These are phyloP conservation scores for Colletotrichum graminicola DNA, from an alignment of 2,329 filamentous ascomycete species.

Conservation along the genomic window DNA sequence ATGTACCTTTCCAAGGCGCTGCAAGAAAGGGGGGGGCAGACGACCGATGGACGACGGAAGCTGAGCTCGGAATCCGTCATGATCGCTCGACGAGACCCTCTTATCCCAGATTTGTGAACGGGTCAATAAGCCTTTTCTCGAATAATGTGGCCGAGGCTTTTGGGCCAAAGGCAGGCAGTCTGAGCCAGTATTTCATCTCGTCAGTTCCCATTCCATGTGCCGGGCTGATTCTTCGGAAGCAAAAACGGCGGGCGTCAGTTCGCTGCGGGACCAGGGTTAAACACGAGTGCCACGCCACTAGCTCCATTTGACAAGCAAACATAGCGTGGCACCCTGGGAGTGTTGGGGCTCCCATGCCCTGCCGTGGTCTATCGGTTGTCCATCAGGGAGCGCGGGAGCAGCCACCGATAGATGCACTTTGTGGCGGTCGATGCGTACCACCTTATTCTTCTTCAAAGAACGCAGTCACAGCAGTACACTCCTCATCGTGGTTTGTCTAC, in stretches of 20 bases:
- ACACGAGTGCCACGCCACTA: conserved; percentile 8
- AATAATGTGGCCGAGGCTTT: neutral
- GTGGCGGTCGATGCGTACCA: neutral
- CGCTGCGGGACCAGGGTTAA: neutral
- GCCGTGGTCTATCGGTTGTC: neutral
- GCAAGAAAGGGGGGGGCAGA: neutral
- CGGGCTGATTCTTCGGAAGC: conserved; percentile 1
- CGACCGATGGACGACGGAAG: conserved; percentile 9
- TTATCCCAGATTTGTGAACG: neutral
- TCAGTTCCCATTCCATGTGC: conserved; percentile 14
- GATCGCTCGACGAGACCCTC: neutral
- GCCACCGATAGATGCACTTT: no score
- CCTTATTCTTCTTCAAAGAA: neutral
- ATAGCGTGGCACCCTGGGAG: conserved; percentile 39
- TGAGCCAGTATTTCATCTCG: conserved; percentile 34
- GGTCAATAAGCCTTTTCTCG: neutral
- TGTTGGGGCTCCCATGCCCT: conserved; percentile 13
- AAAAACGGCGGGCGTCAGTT: conserved; percentile 11
- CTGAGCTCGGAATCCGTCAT: neutral
- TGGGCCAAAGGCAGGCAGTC: no score
- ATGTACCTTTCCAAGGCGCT: neutral
- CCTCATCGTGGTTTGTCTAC: conserved; percentile 1
- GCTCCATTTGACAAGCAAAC: conserved; percentile 15
- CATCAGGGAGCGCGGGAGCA: neutral
- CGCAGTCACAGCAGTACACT: neutral